A percentile compares a stretch with the other conserved stretches of the same genome.
Conservation (phyloP, 345 rosid genomes). For the Eucalyptus dawsonii region DNA sequence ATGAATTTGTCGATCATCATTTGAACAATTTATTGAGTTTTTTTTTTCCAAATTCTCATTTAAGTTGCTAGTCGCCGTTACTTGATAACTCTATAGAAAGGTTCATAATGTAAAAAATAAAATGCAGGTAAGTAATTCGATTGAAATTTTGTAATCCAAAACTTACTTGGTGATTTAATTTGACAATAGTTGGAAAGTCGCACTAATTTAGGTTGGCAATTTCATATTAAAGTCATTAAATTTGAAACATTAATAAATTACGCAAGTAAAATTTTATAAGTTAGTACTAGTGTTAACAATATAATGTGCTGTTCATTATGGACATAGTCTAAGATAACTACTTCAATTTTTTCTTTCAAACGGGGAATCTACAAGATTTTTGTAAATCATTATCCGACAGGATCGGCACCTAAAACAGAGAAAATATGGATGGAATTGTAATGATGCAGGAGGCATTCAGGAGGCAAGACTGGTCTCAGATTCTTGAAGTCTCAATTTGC, state of each 20-base stretch:
- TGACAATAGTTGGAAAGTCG: background rate
- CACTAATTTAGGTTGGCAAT: background rate
- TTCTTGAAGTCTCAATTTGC: background rate
- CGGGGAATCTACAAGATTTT: background rate
- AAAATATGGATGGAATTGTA: background rate
- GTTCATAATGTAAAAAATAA: background rate
- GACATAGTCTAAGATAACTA: background rate
- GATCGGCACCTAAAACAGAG: background rate
- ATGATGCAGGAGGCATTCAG: background rate
- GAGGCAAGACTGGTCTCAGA: background rate
- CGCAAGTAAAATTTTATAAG: background rate
- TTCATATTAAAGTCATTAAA: background rate
- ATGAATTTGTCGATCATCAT: background rate
- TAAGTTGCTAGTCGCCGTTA: rapidly evolving
- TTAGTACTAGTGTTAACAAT: background rate
- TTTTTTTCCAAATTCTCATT: background rate
- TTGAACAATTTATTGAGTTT: background rate
- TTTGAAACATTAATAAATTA: background rate
- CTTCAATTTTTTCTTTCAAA: background rate
- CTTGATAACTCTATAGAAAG: background rate
- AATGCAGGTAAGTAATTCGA: background rate
- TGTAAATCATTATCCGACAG: background rate
- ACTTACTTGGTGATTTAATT: background rate
- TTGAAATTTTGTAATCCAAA: background rate
- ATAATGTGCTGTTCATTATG: background rate